Percentiles rank a stretch among this genome's conserved stretches.
phyloP scores from a whole-genome alignment of 495 filamentous ascomycete genomes.

The Cenococcum geophilum region DNA sequence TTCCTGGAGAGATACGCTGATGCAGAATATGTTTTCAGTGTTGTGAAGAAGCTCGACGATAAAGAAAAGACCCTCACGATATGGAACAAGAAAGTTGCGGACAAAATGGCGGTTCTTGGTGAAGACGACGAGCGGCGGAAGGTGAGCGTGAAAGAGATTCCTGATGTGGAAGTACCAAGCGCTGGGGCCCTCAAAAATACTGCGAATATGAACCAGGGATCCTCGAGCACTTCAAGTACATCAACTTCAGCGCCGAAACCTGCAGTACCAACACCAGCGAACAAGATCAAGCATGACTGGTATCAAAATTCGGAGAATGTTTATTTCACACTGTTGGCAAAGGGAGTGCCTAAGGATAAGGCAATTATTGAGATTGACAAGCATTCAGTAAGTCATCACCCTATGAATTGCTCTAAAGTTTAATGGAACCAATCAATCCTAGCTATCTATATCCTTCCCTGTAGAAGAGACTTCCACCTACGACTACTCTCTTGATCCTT shows the following conservation, averaged over 20 bases:
- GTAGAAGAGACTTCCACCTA: slow-evolving; percentile 51
- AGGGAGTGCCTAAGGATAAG: slow-evolving; percentile 61
- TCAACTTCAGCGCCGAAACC: slow-evolving; percentile 18
- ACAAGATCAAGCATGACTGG: slow-evolving; percentile 73
- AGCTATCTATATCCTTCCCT: slow-evolving; percentile 60
- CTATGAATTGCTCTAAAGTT: background rate
- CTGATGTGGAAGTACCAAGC: slow-evolving; percentile 49
- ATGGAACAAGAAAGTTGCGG: slow-evolving; percentile 55
- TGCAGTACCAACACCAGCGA: slow-evolving; percentile 45
- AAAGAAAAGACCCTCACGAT: slow-evolving; percentile 59
- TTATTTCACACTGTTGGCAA: slow-evolving; percentile 64
- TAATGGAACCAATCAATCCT: slow-evolving; percentile 27
- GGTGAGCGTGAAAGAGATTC: slow-evolving; percentile 58
- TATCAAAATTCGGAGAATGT: slow-evolving; percentile 65
- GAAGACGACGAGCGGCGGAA: slow-evolving; percentile 53
- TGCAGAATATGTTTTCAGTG: slow-evolving; percentile 63
- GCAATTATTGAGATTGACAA: slow-evolving; percentile 52
- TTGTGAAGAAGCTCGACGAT: slow-evolving; percentile 53
- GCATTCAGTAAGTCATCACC: slow-evolving; percentile 41
- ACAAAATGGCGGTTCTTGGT: slow-evolving; percentile 43
- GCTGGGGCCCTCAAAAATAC: slow-evolving; percentile 31
- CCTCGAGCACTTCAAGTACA: background rate
- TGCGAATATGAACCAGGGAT: background rate
- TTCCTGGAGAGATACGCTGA: slow-evolving; percentile 68
- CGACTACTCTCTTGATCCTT: slow-evolving; percentile 63